These are phyloP conservation scores for Pseudomonodictys pantanalensis DNA, from an alignment of 495 filamentous ascomycete species.

Conservation along the genomic window DNA sequence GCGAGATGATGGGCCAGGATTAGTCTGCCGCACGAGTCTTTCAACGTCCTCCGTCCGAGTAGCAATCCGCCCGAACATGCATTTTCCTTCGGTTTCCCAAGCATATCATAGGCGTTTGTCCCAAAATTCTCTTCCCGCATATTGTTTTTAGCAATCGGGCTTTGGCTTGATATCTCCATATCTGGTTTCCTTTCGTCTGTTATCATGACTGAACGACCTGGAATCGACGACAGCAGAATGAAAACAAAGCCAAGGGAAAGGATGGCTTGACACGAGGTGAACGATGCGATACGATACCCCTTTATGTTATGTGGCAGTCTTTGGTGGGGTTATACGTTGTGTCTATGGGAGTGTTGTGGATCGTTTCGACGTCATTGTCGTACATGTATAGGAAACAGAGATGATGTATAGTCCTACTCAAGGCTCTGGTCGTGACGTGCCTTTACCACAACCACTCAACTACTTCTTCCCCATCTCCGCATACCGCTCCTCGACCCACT, in stretches of 20 bases:
- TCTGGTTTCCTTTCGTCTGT: not conserved
- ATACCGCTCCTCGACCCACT: conserved; percentile 10
- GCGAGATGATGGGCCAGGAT: conserved; percentile 41
- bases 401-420: not conserved
- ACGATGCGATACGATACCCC: not conserved
- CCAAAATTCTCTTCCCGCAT: not conserved
- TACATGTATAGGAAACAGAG: not conserved
- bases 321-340: not conserved
- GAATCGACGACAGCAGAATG: not conserved
- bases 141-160: not conserved
- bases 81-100: not conserved
- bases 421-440: too few species aligned
- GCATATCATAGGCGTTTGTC: not conserved
- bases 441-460: too few species aligned
- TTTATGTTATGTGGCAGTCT: not conserved
- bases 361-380: not conserved
- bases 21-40: not conserved
- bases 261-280: not conserved
- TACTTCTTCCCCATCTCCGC: not conserved
- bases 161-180: not conserved
- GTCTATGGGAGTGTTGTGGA: not conserved
- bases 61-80: not conserved
- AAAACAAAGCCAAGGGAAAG: too few species aligned
- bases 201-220: not conserved
- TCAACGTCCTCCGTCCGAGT: not conserved